Conservation (phyloP, 1,284 basidiomycete species). For the Trametes polyzona region DNA sequence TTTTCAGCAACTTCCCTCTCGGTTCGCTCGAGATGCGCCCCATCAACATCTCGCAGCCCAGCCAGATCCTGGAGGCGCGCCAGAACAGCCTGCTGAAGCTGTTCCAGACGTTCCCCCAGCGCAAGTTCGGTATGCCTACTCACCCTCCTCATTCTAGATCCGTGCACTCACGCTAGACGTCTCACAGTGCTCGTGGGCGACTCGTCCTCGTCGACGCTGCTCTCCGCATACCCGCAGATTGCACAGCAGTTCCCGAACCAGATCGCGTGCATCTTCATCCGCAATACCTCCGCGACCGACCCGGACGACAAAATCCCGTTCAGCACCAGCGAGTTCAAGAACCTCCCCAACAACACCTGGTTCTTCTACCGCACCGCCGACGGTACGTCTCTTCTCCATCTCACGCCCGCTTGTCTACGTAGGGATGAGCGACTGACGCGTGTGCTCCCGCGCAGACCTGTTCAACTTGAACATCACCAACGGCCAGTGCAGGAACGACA, state of each 20-base stretch:
- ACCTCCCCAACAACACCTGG: slow-evolving; percentile 33
- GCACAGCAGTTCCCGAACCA: slow-evolving; percentile 35
- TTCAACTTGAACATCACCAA: slow-evolving; percentile 28
- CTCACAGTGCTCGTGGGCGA: slow-evolving; percentile 34
- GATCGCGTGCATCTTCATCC: slow-evolving; percentile 37
- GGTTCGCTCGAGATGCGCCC: slow-evolving; percentile 39
- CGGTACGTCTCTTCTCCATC: slow-evolving; percentile 18
- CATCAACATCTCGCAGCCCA: slow-evolving; percentile 36
- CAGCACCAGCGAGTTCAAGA: slow-evolving; percentile 35
- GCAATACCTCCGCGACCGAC: slow-evolving; percentile 38
- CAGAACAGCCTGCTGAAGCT: slow-evolving; percentile 35
- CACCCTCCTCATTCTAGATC: too few species aligned
- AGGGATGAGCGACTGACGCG: background rate
- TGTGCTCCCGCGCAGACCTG: slow-evolving; percentile 15
- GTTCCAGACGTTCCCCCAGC: slow-evolving; percentile 37
- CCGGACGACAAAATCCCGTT: slow-evolving; percentile 37
- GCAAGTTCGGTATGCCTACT: slow-evolving; percentile 32
- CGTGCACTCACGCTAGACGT: background rate
- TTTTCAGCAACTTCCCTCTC: slow-evolving; percentile 36
- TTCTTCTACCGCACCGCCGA: slow-evolving; percentile 37
- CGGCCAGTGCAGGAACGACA: slow-evolving; percentile 32
- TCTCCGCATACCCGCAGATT: slow-evolving; percentile 36
- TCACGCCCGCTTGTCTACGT: background rate
- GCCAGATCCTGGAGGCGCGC: slow-evolving; percentile 34
- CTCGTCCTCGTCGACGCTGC: slow-evolving; percentile 36